Conservation (phyloP, 2,329 filamentous ascomycete species). For the Ilyonectria robusta region DNA sequence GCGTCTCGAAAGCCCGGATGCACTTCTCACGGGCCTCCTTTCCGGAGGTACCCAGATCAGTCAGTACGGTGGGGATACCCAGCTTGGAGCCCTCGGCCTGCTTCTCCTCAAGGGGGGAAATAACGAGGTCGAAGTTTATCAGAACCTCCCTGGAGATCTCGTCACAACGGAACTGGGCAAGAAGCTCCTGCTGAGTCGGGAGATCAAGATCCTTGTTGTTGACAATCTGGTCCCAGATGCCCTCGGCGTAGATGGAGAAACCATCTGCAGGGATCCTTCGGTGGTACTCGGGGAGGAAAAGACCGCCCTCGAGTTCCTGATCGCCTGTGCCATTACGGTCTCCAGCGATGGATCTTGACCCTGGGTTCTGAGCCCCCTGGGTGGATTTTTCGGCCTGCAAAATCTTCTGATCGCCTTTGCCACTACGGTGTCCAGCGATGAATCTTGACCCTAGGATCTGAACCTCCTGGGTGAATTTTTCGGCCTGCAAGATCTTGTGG, state of each 20-base stretch:
- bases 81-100: slow-evolving; percentile 81
- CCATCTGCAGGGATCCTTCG: slow-evolving; percentile 96
- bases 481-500: slow-evolving; percentile 96
- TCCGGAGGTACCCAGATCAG: slow-evolving; percentile 82
- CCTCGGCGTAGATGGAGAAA: slow-evolving; percentile 93
- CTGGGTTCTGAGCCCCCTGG: slow-evolving; percentile 83
- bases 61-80: slow-evolving; percentile 81
- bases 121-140: slow-evolving; percentile 84
- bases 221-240: slow-evolving; percentile 98
- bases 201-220: slow-evolving; percentile 98
- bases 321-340: slow-evolving; percentile 80
- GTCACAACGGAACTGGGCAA: slow-evolving; percentile 97
- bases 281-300: slow-evolving; percentile 96
- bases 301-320: slow-evolving; percentile 81
- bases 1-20: slow-evolving; percentile 87
- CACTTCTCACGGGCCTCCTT: slow-evolving; percentile 79
- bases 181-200: slow-evolving; percentile 95
- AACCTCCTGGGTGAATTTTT: slow-evolving; percentile 88
- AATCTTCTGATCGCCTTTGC: slow-evolving; percentile 84
- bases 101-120: slow-evolving; percentile 87
- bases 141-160: slow-evolving; percentile 95
- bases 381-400: slow-evolving; percentile 94
- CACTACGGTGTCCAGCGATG: slow-evolving; percentile 82
- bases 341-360: slow-evolving; percentile 85
- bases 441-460: slow-evolving; percentile 86